phyloP scores from a whole-genome alignment of 768 basidiomycete species.

The Boletus rex-veris region DNA sequence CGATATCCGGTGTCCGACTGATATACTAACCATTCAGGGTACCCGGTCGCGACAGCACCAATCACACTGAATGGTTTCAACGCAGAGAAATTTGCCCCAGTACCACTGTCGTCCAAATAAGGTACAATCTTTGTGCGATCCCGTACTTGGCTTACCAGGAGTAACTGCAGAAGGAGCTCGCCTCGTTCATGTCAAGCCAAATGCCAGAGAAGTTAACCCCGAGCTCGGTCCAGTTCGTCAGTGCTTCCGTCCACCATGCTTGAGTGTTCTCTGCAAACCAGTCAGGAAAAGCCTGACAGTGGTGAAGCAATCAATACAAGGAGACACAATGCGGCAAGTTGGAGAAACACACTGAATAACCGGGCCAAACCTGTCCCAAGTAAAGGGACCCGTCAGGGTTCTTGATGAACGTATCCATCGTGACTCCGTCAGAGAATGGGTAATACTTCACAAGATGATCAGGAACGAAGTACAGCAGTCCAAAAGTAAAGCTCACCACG shows the following conservation, averaged over 20 bases:
- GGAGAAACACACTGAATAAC: slow-evolving; percentile 50
- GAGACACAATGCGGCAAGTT: background rate
- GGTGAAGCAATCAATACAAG: background rate
- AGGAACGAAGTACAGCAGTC: background rate
- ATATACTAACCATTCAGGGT: slow-evolving; percentile 62
- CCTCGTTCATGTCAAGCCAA: slow-evolving; percentile 72
- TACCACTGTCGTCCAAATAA: slow-evolving; percentile 35
- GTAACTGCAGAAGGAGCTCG: slow-evolving; percentile 59
- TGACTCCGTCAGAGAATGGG: slow-evolving; percentile 60
- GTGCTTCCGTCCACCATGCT: slow-evolving; percentile 58
- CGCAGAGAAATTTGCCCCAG: slow-evolving; percentile 52
- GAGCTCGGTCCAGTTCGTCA: slow-evolving; percentile 49
- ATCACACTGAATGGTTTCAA: slow-evolving; percentile 52
- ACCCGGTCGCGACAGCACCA: slow-evolving; percentile 50
- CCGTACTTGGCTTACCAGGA: slow-evolving; percentile 42
- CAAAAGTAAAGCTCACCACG: slow-evolving; percentile 41
- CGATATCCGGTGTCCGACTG: background rate
- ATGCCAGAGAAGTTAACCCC: slow-evolving; percentile 63
- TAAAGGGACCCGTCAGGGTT: slow-evolving; percentile 73
- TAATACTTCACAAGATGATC: slow-evolving; percentile 47
- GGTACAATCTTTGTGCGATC: background rate
- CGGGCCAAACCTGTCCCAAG: slow-evolving; percentile 76
- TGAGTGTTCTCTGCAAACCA: slow-evolving; percentile 55
- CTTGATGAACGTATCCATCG: slow-evolving; percentile 66
- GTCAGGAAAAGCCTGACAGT: slow-evolving; percentile 52